Evolutionary conservation across 805 yeast species (phyloP).

Genomic region (Wickerhamomyces strasburgensis): DNA sequence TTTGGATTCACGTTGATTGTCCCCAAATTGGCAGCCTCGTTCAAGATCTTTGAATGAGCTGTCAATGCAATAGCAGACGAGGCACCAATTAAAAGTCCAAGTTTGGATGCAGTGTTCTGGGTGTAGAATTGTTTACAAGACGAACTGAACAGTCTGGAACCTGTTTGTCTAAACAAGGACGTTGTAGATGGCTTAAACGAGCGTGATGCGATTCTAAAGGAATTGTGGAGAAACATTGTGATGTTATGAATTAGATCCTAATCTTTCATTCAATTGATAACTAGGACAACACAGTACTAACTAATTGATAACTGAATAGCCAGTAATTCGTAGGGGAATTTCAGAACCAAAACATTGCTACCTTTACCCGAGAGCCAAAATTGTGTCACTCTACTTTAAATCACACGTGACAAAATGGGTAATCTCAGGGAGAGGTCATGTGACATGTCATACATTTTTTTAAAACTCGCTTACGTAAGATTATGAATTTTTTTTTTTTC

Average conservation of each 20-base stretch:
- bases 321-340: too few relatives aligned
- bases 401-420: too few relatives aligned
- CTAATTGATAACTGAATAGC: too few relatives aligned
- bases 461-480: too few relatives aligned
- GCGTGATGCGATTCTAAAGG: conserved; percentile 14
- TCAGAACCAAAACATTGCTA: background rate
- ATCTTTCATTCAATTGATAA: too few relatives aligned
- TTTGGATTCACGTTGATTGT: conserved; percentile 15
- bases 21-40: conserved; percentile 23
- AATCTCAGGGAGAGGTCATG: too few relatives aligned
- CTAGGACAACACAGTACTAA: too few relatives aligned
- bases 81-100: conserved; percentile 24
- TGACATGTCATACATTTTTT: too few relatives aligned
- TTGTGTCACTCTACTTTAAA: background rate
- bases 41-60: conserved; percentile 21
- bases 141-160: conserved; percentile 1
- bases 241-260: too few relatives aligned
- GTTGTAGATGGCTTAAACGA: conserved; percentile 8
- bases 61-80: conserved; percentile 15
- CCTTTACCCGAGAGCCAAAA: background rate
- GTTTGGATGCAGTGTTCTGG: conserved; percentile 7
- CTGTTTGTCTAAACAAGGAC: conserved; percentile 6
- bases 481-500: too few relatives aligned
- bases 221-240: conserved; percentile 15
- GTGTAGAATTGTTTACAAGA: background rate